Conservation (phyloP, 768 basidiomycete species). For the Suillus decipiens region DNA sequence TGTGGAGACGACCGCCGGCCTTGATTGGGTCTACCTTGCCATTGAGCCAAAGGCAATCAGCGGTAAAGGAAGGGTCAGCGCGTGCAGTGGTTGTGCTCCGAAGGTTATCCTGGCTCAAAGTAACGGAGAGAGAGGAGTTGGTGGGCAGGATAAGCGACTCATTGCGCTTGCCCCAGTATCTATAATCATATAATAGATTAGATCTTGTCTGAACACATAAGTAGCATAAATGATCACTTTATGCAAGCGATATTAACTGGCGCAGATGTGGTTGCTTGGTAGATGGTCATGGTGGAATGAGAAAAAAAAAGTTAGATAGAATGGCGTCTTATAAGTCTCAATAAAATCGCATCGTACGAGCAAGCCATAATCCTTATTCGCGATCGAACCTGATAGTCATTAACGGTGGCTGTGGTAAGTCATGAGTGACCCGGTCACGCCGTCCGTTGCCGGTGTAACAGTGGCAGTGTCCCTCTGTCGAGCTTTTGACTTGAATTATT, state of each 20-base stretch:
- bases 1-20: constrained; percentile 70
- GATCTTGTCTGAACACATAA: not conserved
- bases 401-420: constrained; percentile 23
- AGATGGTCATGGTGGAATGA: constrained; percentile 51
- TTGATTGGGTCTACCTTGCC: constrained; percentile 91
- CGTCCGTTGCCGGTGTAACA: constrained; percentile 1
- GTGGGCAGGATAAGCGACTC: constrained; percentile 94
- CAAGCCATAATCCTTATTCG: constrained; percentile 9
- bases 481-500: constrained; percentile 11
- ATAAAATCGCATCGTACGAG: constrained; percentile 15
- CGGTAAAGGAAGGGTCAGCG: constrained; percentile 69
- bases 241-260: constrained; percentile 99
- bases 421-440: constrained; percentile 10
- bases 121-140: constrained; percentile 97
- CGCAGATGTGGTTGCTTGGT: constrained; percentile 87
- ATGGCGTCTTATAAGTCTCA: constrained; percentile 14
- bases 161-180: constrained; percentile 99
- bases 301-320: not conserved
- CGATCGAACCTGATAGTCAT: constrained; percentile 6
- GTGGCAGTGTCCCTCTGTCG: constrained; percentile 9
- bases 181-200: constrained; percentile 33
- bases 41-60: constrained; percentile 93
- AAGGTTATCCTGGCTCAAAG: constrained; percentile 94
- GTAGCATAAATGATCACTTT: constrained; percentile 57
- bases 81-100: constrained; percentile 92